Evolutionary conservation across 768 basidiomycete genomes (phyloP).

Genomic region (Tricholoma furcatifolium): DNA sequence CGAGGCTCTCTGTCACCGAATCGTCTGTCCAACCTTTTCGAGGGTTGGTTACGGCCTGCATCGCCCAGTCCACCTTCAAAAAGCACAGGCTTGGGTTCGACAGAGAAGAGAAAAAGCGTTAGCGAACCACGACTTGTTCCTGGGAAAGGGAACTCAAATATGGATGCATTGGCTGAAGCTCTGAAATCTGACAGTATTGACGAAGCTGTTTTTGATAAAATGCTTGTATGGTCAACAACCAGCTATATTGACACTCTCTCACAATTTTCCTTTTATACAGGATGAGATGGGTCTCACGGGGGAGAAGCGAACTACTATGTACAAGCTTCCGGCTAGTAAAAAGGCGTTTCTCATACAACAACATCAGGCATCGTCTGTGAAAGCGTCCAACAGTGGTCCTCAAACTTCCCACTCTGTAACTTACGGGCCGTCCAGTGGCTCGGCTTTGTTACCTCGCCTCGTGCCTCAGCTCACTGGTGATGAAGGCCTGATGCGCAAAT

Average conservation of each 20-base stretch:
- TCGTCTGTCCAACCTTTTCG: slow-evolving; percentile 65
- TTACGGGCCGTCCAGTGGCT: slow-evolving; percentile 59
- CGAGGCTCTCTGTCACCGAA: slow-evolving; percentile 53
- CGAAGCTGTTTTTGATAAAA: slow-evolving; percentile 55
- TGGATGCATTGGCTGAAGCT: slow-evolving; percentile 23
- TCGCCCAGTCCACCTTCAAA: slow-evolving; percentile 37
- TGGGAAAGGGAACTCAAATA: slow-evolving; percentile 26
- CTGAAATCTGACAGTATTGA: slow-evolving; percentile 34
- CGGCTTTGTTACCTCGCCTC: slow-evolving; percentile 59
- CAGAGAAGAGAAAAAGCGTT: slow-evolving; percentile 56
- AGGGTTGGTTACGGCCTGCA: slow-evolving; percentile 57
- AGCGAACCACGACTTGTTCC: slow-evolving; percentile 65
- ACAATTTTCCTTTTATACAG: slow-evolving; percentile 35
- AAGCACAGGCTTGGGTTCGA: slow-evolving; percentile 28
- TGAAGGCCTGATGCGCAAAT: slow-evolving; percentile 60
- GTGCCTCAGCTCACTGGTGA: slow-evolving; percentile 79
- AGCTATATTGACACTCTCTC: background rate
- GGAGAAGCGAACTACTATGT: slow-evolving; percentile 63
- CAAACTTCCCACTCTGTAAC: slow-evolving; percentile 45
- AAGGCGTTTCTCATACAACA: slow-evolving; percentile 69
- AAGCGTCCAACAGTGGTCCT: slow-evolving; percentile 20
- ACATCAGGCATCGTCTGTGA: slow-evolving; percentile 36
- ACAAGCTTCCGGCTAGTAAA: slow-evolving; percentile 55
- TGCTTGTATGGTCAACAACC: slow-evolving; percentile 48
- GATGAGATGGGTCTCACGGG: slow-evolving; percentile 73